Evolutionary conservation across 306 rosid species (phyloP), one percentile per base, ranked within the genome.

Genomic region (Prunus mongolica): DNA sequence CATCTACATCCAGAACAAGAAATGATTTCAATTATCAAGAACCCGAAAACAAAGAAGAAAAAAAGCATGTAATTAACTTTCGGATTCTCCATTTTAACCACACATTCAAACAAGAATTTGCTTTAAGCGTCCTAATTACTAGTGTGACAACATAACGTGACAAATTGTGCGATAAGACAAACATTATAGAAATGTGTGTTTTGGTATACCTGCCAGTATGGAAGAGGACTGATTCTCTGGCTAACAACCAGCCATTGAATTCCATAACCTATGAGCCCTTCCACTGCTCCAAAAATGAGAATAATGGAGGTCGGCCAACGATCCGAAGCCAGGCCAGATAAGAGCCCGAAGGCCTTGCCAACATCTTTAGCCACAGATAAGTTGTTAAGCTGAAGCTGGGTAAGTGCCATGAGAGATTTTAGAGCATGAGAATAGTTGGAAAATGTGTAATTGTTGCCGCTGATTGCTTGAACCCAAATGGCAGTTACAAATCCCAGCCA

Each of bases 401-500:
- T 65, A 5, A 87, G 75, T 38, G 65, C 45, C 90, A 87, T 87
- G 20, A 87, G 72, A 12, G 27, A 49, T 76, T 87, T 87, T 13
- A 84, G 74, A 4, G 76, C 81, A 46, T 47, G 55, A 11, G 88
- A 87, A 32, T 87, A 87, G 56, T 84, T 84, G 4, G 90, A 72
- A 54, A 87, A 87, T 8, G 86, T 82, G 58, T 82, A 84, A 19
- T 82, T 84, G 76, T 82, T 87, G 78, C 90, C 90, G 5, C 81
- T 69, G 13, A 82, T 78, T 70, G 88, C 78, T 78, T 87, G 90
- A 49, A 87, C 86, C 88, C 90, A 84, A 25, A 84, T 82, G 13
- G 88, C 86, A 1, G 86, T 71, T 2, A 87, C 90, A 67, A 87
- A 68, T 58, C 86, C 88, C 13, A 87, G 7, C 90, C 90, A 87